Conservation (phyloP, 1,284 basidiomycete species). For the Agroathelia rolfsii region DNA sequence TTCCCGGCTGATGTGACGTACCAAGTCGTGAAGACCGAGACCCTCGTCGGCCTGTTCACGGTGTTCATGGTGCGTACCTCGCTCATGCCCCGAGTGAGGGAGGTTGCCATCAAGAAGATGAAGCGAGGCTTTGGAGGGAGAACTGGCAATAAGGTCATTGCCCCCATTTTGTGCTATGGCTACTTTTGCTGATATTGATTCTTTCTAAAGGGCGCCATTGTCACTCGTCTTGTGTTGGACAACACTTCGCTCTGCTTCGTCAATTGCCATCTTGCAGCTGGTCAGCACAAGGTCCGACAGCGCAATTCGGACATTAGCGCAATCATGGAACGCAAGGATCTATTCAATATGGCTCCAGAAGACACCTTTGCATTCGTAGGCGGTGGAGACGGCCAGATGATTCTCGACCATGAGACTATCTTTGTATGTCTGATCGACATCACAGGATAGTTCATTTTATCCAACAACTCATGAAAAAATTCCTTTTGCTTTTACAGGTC, state of each 20-base stretch:
- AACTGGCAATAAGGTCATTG: conserved; percentile 87
- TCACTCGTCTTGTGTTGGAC: conserved; percentile 82
- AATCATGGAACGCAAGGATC: conserved; percentile 72
- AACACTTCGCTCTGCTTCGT: conserved; percentile 91
- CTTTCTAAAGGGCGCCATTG: conserved; percentile 69
- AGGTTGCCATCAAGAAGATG: conserved; percentile 69
- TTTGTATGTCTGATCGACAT: conserved; percentile 50
- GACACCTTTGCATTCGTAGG: conserved; percentile 66
- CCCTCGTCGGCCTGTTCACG: conserved; percentile 83
- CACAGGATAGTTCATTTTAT: not conserved
- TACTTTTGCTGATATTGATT: conserved; percentile 1
- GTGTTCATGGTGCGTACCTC: conserved; percentile 69
- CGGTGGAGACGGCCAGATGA: conserved; percentile 90
- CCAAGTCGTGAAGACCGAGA: conserved; percentile 77
- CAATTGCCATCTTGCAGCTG: conserved; percentile 95
- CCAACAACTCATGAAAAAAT: conserved; percentile 1
- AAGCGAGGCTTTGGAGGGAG: conserved; percentile 88
- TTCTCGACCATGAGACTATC: conserved; percentile 90
- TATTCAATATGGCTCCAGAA: conserved; percentile 48
- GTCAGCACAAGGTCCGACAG: conserved; percentile 73
- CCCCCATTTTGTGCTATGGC: conserved; percentile 1
- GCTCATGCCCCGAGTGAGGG: too few relatives aligned
- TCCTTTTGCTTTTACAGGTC: conserved; percentile 29
- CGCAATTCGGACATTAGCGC: conserved; percentile 82
- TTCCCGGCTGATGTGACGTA: conserved; percentile 67